Evolutionary conservation across 768 basidiomycete species (phyloP).

Genomic region (Collybia nuda): DNA sequence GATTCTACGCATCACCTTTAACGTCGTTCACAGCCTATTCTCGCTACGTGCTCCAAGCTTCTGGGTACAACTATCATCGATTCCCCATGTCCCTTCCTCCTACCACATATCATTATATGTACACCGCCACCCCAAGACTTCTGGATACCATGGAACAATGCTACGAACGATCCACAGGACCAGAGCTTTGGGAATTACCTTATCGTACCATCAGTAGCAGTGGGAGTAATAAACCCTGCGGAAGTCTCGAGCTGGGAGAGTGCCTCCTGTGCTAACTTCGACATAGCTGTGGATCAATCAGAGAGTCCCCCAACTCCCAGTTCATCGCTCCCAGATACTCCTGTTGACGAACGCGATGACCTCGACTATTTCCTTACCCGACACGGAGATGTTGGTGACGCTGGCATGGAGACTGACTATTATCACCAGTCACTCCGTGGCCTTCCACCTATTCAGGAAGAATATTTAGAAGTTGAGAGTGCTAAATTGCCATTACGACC

Average conservation of each 20-base stretch:
- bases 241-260: slow-evolving; percentile 4
- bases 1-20: background rate
- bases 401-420: slow-evolving; percentile 1
- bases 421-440: slow-evolving; percentile 1
- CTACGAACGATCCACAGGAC: slow-evolving; percentile 34
- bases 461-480: slow-evolving; percentile 3
- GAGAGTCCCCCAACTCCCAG: slow-evolving; percentile 15
- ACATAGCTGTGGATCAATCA: slow-evolving; percentile 10
- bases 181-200: slow-evolving; percentile 31
- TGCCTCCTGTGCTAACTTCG: background rate
- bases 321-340: slow-evolving; percentile 21
- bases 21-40: slow-evolving; percentile 23
- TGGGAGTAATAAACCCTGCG: slow-evolving; percentile 22
- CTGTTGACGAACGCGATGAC: slow-evolving; percentile 20
- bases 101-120: slow-evolving; percentile 47
- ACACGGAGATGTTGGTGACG: slow-evolving; percentile 8
- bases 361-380: slow-evolving; percentile 7
- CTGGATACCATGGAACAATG: slow-evolving; percentile 35
- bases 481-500: slow-evolving; percentile 14
- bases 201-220: slow-evolving; percentile 23
- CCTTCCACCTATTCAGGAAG: slow-evolving; percentile 1
- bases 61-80: slow-evolving; percentile 40
- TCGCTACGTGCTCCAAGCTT: slow-evolving; percentile 15
- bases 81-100: slow-evolving; percentile 38
- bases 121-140: slow-evolving; percentile 37